Base-by-base conservation (phyloP, 495 filamentous ascomycete species). In the Talaromyces proteolyticus region DNA sequence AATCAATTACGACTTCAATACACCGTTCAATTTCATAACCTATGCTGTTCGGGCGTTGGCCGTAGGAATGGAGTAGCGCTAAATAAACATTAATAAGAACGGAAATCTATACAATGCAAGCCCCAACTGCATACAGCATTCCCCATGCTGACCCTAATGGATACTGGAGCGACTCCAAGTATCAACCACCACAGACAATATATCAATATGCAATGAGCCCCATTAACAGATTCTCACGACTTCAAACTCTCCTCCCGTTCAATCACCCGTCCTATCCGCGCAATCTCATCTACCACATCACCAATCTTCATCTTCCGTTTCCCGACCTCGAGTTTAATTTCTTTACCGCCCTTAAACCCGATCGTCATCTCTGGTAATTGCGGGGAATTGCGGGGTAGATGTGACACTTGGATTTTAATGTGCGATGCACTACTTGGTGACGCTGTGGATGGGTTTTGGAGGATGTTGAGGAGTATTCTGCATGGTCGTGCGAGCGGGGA, bases 281-380 rank as follows among this genome's bases (percentile, higher is more conserved):
- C 87, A 36, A 95, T 82, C 68, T 96, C 89, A 65, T 91, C 89
- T 26, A 88, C 73, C 3, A 96, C 79, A 62, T 91, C 89, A 47
- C 88, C 88, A 57, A 96, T 91, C 59, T 83, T 85, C 67, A 95
- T 69, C 58, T 84, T 82, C 51, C 89, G 84, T 66, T 89, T 91
- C 45, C 91, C 85, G 63, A 95, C 87, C 74, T 94, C 88, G 47
- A 66, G 50, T 11, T 63, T 64, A 19, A 77, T 48, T 44, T 76
- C 69, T 57, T 73, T 74, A 19, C 70, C 74, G 51, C 74, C 72
- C 62, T 90, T 92, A 58, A 97, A 74, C 10, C 73, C 72, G 6
- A 99, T 62, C 38, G 74, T 72, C 55, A 84, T 58, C 78, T 81
- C 58, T 68, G 68, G 68, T 61, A 69, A 53, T 51, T 72, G 52